phyloP scores from a whole-genome alignment of 768 basidiomycete genomes.

The Myochromella boudieri region DNA sequence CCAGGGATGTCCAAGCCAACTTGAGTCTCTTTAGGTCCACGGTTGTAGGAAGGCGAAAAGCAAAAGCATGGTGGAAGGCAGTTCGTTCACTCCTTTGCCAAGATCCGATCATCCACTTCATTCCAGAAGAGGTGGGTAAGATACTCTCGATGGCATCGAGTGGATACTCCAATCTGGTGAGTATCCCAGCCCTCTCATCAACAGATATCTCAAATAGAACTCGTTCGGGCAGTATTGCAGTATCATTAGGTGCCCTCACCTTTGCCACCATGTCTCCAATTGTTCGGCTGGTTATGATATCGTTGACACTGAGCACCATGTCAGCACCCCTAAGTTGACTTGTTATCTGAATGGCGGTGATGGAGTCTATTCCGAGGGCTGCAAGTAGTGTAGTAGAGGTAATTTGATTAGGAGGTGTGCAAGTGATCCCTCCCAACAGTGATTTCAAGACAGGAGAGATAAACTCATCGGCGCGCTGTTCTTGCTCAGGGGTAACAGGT shows the following conservation, averaged over 20 bases:
- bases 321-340: constrained; percentile 38
- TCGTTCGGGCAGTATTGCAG: not conserved
- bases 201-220: constrained; percentile 7
- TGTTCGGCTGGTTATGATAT: constrained; percentile 41
- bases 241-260: not conserved
- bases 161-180: constrained; percentile 16
- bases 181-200: constrained; percentile 20
- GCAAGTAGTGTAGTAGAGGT: constrained; percentile 33
- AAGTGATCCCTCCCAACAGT: constrained; percentile 23
- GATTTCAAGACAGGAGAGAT: too few species aligned
- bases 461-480: too few species aligned
- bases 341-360: constrained; percentile 45
- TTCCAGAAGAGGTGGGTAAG: constrained; percentile 26
- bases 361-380: constrained; percentile 48
- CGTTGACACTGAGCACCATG: constrained; percentile 31
- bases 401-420: constrained; percentile 28
- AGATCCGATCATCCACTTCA: constrained; percentile 39
- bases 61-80: constrained; percentile 44
- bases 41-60: constrained; percentile 30
- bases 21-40: constrained; percentile 28
- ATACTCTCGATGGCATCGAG: constrained; percentile 22
- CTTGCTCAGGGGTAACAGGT: not conserved
- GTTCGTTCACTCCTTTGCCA: constrained; percentile 42
- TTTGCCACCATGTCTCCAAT: constrained; percentile 29
- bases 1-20: constrained; percentile 36